These are phyloP conservation scores for Tulasnella calospora DNA, from an alignment of 768 basidiomycete genomes.

Conservation along the genomic window DNA sequence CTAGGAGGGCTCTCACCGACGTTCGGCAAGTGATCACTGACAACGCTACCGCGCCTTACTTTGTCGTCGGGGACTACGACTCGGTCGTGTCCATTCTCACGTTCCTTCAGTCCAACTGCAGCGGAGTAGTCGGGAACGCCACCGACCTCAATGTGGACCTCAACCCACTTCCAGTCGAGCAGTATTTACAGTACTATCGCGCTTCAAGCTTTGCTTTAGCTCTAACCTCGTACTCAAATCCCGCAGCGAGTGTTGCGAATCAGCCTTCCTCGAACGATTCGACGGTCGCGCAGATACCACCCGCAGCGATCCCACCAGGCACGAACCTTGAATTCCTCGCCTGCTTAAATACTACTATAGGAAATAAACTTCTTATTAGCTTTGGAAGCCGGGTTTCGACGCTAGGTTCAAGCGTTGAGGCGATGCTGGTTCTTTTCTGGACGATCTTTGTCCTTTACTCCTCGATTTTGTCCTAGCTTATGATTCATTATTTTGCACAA, in stretches of 20 bases:
- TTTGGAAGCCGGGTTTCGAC: not conserved
- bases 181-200: conserved; percentile 25
- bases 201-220: conserved; percentile 23
- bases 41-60: conserved; percentile 22
- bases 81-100: conserved; percentile 11
- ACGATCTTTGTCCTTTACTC: not conserved
- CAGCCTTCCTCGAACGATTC: conserved; percentile 20
- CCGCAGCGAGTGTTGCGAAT: conserved; percentile 8
- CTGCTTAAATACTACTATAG: conserved; percentile 25
- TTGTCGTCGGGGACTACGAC: conserved; percentile 19
- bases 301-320: conserved; percentile 17
- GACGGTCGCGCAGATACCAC: not conserved
- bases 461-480: not conserved
- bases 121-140: not conserved
- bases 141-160: not conserved
- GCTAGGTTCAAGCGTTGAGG: not conserved
- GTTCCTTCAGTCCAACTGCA: conserved; percentile 18
- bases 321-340: conserved; percentile 16
- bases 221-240: conserved; percentile 16
- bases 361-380: conserved; percentile 15
- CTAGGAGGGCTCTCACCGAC: not conserved
- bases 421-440: not conserved
- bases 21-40: not conserved
- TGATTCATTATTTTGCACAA: not conserved
- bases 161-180: conserved; percentile 16